Conservation (phyloP, 164 flowering plant species). For the Kingdonia uniflora region DNA sequence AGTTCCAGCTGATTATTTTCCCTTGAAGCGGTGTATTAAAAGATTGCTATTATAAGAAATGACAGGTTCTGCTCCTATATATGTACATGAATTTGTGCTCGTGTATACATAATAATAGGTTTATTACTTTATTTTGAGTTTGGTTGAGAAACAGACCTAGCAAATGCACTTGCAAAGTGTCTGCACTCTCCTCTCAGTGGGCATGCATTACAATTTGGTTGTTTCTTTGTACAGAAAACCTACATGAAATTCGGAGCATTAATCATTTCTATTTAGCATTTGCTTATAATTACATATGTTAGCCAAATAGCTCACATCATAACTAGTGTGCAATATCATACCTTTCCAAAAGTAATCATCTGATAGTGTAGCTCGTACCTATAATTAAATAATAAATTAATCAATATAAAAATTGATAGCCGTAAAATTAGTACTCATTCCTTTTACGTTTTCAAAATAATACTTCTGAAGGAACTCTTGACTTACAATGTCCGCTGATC, state of each 20-base stretch:
- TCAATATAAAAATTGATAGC: background rate
- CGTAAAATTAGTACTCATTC: too few relatives aligned
- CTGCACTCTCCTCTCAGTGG: slow-evolving; percentile 75
- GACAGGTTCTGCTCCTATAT: too few relatives aligned
- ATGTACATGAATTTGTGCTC: too few relatives aligned
- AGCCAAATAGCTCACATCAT: too few relatives aligned
- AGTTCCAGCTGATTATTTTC: too few relatives aligned
- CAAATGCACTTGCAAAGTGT: slow-evolving; percentile 67
- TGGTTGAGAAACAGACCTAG: slow-evolving; percentile 38
- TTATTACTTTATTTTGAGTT: too few relatives aligned
- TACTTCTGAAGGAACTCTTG: background rate
- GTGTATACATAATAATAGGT: too few relatives aligned
- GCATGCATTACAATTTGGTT: slow-evolving; percentile 77
- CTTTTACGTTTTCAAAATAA: background rate
- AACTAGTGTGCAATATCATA: slow-evolving; percentile 7
- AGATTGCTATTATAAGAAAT: too few relatives aligned
- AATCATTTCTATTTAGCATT: background rate
- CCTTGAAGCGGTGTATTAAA: too few relatives aligned
- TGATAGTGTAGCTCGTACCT: slow-evolving; percentile 93
- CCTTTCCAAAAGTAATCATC: slow-evolving; percentile 96
- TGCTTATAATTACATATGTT: too few relatives aligned
- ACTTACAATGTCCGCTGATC: slow-evolving; percentile 60
- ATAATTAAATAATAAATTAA: slow-evolving; percentile 1
- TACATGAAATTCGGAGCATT: slow-evolving; percentile 23
- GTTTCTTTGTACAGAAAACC: slow-evolving; percentile 78